Evolutionary conservation across 129 eudicot genomes (phyloP), one percentile per base, ranked within the genome.

Genomic region (Lactuca saligna): DNA sequence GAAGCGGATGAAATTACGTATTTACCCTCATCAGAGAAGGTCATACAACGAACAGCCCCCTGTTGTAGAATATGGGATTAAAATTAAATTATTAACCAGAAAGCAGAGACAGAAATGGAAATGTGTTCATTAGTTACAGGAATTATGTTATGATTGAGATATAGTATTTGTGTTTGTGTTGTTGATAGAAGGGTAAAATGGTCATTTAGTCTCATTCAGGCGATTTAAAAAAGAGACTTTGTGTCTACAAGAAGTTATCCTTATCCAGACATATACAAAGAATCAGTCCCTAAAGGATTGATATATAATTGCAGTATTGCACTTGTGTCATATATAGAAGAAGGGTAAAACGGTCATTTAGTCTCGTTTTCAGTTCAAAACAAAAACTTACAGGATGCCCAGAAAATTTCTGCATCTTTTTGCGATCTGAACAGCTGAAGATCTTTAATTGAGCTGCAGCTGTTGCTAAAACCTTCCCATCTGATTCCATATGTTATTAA

Each of bases 371-470:
- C 38, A 35, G 38, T 35, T 35, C 6, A 35, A 6, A 35, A 39
- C 7, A 39, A 2, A 39, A 39, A 61, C 97, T 81, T 80, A 89
- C 99, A 44, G 99, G 99, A 71, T 93, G 99, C 54, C 99, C 99
- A 16, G 97, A 84, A 78, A 93, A 93, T 70, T 87, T 93, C 76
- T 89, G 99, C 46, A 93, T 72, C 86, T 87, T 93, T 82, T 80
- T 85, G 69, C 66, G 87, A 72, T 85, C 84, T 33, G 88, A 81
- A 80, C 82, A 80, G 66, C 70, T 83, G 63, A 93, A 89, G 41
- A 93, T 81, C 87, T 93, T 93, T 74, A 93, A 56, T 62, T 87
- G 95, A 81, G 88, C 87, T 61, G 92, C 88, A 66, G 99, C 99
- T 59, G 99, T 89, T 58, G 97, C 90, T 78, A 93, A 61, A 72